These are phyloP conservation scores for Calonectria pauciramosa DNA, from an alignment of 2,329 filamentous ascomycete species.

Conservation along the genomic window DNA sequence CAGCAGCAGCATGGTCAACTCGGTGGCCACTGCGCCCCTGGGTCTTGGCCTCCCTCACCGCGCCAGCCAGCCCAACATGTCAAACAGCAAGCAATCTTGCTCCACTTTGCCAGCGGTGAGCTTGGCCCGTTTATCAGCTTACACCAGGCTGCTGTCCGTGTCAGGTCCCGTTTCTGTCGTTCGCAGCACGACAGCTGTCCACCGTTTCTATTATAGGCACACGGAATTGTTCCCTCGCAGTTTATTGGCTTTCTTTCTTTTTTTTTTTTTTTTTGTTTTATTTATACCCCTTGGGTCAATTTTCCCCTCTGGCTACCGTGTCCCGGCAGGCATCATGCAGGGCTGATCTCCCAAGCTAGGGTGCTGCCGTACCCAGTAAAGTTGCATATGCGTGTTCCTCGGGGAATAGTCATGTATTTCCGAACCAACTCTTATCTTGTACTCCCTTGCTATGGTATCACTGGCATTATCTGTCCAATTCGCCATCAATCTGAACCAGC, in stretches of 20 bases:
- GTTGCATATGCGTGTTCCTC: conserved; percentile 22
- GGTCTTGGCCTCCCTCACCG: conserved; percentile 4
- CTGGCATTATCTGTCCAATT: conserved; percentile 21
- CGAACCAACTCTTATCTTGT: conserved; percentile 31
- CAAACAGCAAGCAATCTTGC: background rate
- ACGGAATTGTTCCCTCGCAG: background rate
- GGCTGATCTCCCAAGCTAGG: conserved; percentile 28
- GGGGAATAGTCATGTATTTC: conserved; percentile 29
- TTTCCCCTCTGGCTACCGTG: background rate
- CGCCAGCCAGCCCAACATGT: background rate
- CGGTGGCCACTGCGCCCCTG: background rate
- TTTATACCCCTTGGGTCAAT: background rate
- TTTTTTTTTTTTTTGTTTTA: background rate
- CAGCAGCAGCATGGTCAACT: background rate
- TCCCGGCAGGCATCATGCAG: conserved; percentile 21
- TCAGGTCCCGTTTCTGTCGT: background rate
- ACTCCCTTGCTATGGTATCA: conserved; percentile 27
- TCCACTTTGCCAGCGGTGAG: conserved; percentile 23
- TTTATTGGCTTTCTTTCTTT: background rate
- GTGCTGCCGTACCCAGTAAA: conserved; percentile 24
- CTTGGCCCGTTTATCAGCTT: conserved; percentile 8
- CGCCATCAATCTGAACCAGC: conserved; percentile 17
- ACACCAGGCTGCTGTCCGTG: background rate
- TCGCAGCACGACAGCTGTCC: background rate
- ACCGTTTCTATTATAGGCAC: background rate